Percentiles rank a stretch among this genome's conserved stretches.
phyloP scores from a whole-genome alignment of 1,284 basidiomycete species.

The Paramarasmius palmivorus region DNA sequence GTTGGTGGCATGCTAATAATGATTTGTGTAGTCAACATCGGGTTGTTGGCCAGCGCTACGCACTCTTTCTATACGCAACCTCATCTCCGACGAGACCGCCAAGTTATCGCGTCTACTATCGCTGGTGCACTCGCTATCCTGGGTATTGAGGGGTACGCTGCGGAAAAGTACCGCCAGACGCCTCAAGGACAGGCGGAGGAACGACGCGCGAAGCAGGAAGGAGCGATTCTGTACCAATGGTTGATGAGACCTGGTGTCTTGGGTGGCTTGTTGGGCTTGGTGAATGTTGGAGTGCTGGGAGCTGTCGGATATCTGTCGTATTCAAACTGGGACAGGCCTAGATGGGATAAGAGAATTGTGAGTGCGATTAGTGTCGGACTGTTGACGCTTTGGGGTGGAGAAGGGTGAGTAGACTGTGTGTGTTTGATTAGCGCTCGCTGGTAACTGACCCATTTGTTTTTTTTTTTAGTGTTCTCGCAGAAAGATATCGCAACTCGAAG shows the following conservation, averaged over 20 bases:
- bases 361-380: slow-evolving; percentile 67
- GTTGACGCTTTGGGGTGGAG: slow-evolving; percentile 63
- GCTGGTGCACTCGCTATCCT: slow-evolving; percentile 59
- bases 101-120: slow-evolving; percentile 52
- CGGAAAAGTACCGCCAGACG: slow-evolving; percentile 64
- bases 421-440: background rate
- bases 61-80: slow-evolving; percentile 71
- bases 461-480: slow-evolving; percentile 28
- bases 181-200: slow-evolving; percentile 59
- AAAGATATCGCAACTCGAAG: slow-evolving; percentile 24
- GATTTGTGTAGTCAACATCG: slow-evolving; percentile 62
- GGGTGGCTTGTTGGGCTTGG: slow-evolving; percentile 67
- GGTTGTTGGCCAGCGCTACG: slow-evolving; percentile 61
- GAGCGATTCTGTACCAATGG: slow-evolving; percentile 62
- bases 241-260: slow-evolving; percentile 70
- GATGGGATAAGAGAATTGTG: slow-evolving; percentile 72
- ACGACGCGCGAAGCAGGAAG: slow-evolving; percentile 59
- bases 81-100: slow-evolving; percentile 60
- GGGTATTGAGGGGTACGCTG: slow-evolving; percentile 62
- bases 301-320: slow-evolving; percentile 71
- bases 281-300: slow-evolving; percentile 71
- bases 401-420: slow-evolving; percentile 74
- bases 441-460: background rate
- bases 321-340: slow-evolving; percentile 64
- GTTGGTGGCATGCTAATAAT: slow-evolving; percentile 3